phyloP scores from a whole-genome alignment of 2,329 filamentous ascomycete species.

The Calcarisporium arbuscula region DNA sequence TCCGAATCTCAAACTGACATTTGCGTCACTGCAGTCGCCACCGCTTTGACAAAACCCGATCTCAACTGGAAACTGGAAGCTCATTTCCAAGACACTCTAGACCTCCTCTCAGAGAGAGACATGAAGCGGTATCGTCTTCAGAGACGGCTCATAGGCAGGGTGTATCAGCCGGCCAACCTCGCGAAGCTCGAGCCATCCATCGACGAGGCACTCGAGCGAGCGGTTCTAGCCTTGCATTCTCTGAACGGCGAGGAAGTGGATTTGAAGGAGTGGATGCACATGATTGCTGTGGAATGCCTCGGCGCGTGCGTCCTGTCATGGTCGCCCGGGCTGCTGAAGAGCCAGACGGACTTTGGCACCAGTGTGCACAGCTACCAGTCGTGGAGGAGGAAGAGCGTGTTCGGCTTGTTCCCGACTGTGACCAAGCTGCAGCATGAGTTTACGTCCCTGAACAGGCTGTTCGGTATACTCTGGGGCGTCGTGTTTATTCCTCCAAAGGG shows the following conservation, averaged over 20 bases:
- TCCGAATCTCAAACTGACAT: background rate
- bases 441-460: conserved; percentile 29
- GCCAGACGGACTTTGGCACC: conserved; percentile 38
- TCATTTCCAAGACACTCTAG: conserved; percentile 37
- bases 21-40: conserved; percentile 31
- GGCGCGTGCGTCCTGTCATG: conserved; percentile 44
- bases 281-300: conserved; percentile 45
- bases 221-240: conserved; percentile 26
- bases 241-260: conserved; percentile 36
- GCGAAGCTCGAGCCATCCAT: conserved; percentile 34
- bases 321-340: conserved; percentile 42
- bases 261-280: conserved; percentile 51
- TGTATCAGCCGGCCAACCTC: conserved; percentile 38
- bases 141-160: conserved; percentile 41
- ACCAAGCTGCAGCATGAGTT: conserved; percentile 32
- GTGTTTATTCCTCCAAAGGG: conserved; percentile 35
- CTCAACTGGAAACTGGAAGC: conserved; percentile 31
- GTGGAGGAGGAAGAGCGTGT: conserved; percentile 47
- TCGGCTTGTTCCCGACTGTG: conserved; percentile 41
- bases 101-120: conserved; percentile 44
- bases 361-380: conserved; percentile 42
- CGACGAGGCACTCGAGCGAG: conserved; percentile 31
- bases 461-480: conserved; percentile 37
- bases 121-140: conserved; percentile 41
- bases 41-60: conserved; percentile 34